Base-by-base conservation (phyloP, 2,329 filamentous ascomycete species). In the Fusarium circinatum region DNA sequence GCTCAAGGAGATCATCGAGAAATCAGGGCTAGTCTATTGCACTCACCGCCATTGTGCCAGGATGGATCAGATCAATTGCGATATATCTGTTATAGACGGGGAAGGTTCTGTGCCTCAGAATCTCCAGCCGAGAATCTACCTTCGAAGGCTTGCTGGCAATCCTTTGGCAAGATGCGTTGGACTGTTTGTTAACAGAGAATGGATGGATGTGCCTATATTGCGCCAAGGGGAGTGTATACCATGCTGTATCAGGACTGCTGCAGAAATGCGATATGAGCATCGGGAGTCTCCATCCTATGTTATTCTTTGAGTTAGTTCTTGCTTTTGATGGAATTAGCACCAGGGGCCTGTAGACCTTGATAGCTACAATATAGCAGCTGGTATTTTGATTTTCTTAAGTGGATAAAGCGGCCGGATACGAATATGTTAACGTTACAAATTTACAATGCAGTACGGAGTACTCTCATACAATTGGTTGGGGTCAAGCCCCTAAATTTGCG, bases 111-210 rank as follows among this genome's bases (percentile, higher is more conserved):
- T 28, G 10, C 4, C 34, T 5, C 1, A 14, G 1, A 14, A 7
- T 32, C 3, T n/a, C 0, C 3, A n/a, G 0, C 3, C 18, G 0
- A 28, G 8, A 7, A 7, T 54, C 0, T n/a, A 39, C 8, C 0
- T 54, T 0, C 34, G 51, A 10, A 39, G 51, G 1, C 51, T 54
- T 5, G 2, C 24, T 1, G 24, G 34, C 1, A 54, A 54, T 28
- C 3, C 20, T 1, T 28, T 54, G 10, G 51, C 34, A 4, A 39
- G 51, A 1, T 54, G 51, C 0, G 10, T 39, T 1, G 51, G n/a
- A n/a, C n/a, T n/a, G n/a, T n/a, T n/a, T n/a, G n/a, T n/a, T n/a
- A n/a, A n/a, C n/a, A n/a, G n/a, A n/a, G n/a, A n/a, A n/a, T n/a
- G n/a, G n/a, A n/a, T n/a, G n/a, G 34, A 28, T 0, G 0, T 10